A percentile compares a stretch with the other conserved stretches of the same genome.
Conservation (phyloP, 768 basidiomycete species). For the Mycena chlorophos region DNA sequence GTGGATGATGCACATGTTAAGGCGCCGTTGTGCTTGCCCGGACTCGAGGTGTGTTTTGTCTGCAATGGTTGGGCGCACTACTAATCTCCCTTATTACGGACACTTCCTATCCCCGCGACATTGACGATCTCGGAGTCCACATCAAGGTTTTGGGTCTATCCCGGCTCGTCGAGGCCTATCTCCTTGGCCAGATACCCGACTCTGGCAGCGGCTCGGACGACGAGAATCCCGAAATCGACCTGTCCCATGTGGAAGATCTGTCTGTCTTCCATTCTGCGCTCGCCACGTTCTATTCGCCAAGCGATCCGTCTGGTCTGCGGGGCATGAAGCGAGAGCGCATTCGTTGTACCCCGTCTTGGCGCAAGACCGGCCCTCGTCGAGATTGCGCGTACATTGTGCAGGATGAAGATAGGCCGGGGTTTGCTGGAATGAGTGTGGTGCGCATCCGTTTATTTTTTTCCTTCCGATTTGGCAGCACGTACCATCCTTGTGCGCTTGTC, state of each 20-base stretch:
- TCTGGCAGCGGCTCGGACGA: no score
- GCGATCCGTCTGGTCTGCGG: conserved; percentile 20
- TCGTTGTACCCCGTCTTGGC: conserved; percentile 20
- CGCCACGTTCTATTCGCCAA: conserved; percentile 28
- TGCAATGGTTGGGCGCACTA: no score
- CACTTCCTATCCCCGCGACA: no score
- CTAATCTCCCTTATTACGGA: no score
- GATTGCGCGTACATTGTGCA: conserved; percentile 26
- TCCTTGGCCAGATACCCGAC: no score
- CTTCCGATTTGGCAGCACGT: conserved; percentile 19
- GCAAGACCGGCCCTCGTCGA: not conserved
- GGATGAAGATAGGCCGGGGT: conserved; percentile 23
- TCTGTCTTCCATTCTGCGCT: conserved; percentile 31
- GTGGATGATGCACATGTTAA: conserved; percentile 8
- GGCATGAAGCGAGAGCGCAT: conserved; percentile 23
- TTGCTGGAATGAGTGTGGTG: conserved; percentile 25
- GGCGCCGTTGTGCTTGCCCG: conserved; percentile 16
- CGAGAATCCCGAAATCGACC: conserved; percentile 1
- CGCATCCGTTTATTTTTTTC: conserved; percentile 30
- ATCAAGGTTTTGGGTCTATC: no score
- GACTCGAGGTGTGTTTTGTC: not conserved
- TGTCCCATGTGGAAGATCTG: conserved; percentile 18
- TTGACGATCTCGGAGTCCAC: no score
- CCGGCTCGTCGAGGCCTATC: no score
- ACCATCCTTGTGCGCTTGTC: conserved; percentile 32